Percentiles rank a stretch among this genome's conserved stretches.
phyloP scores from a whole-genome alignment of 257 asterid genomes.

The Solanum rostratum region DNA sequence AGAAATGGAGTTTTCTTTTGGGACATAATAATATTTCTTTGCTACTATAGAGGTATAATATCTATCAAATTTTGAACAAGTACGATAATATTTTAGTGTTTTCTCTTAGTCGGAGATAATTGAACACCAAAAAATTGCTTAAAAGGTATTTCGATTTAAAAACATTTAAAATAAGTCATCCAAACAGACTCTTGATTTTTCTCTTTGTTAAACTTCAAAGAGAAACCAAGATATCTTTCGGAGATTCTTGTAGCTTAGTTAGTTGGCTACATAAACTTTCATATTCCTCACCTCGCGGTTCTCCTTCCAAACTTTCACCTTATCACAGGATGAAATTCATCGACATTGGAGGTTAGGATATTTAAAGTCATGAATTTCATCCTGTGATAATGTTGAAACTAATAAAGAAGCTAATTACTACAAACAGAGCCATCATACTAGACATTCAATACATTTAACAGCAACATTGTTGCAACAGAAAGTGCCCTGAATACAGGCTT shows the following conservation, averaged over 20 bases:
- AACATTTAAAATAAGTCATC: background rate
- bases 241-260: background rate
- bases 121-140: too few relatives aligned
- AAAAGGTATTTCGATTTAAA: too few relatives aligned
- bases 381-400: background rate
- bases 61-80: background rate
- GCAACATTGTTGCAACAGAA: slow-evolving; percentile 1
- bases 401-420: background rate
- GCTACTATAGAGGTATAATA: background rate
- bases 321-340: background rate
- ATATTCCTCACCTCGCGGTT: too few relatives aligned
- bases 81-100: background rate
- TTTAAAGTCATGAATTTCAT: background rate
- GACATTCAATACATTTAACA: background rate
- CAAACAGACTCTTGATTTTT: background rate
- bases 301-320: too few relatives aligned
- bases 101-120: too few relatives aligned
- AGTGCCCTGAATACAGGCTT: slow-evolving; percentile 3
- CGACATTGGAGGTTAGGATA: background rate
- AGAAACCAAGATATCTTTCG: background rate
- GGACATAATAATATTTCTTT: background rate
- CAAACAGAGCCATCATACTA: background rate
- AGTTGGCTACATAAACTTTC: background rate
- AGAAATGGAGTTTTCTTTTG: background rate
- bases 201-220: background rate